A percentile compares a stretch with the other conserved stretches of the same genome.
Conservation (phyloP, 2,329 filamentous ascomycete species). For the Aureobasidium sp. region DNA sequence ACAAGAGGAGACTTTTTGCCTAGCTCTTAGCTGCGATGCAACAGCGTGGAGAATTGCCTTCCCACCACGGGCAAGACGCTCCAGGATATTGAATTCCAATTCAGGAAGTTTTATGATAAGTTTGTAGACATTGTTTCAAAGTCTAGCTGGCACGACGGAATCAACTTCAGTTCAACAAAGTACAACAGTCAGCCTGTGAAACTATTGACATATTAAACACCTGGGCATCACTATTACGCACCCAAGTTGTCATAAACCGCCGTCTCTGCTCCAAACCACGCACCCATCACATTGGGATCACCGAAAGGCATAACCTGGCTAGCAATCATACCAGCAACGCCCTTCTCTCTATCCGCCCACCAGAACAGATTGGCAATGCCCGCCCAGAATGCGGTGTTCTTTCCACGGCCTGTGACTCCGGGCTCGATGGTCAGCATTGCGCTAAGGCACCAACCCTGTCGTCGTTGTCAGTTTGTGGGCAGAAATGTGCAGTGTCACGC, state of each 20-base stretch:
- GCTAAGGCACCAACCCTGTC: constrained; percentile 54
- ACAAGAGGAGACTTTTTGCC: background rate
- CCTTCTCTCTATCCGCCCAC: constrained; percentile 33
- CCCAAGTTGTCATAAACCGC: constrained; percentile 14
- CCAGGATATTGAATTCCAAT: background rate
- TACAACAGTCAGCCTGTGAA: background rate
- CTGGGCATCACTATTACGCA: background rate
- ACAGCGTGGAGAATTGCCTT: constrained; percentile 1
- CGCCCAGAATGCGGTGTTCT: constrained; percentile 31
- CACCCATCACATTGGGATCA: constrained; percentile 27
- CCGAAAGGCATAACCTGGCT: constrained; percentile 33
- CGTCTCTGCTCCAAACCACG: constrained; percentile 28
- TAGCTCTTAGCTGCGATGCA: background rate
- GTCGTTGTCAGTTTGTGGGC: background rate
- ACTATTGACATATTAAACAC: background rate
- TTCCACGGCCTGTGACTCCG: constrained; percentile 29
- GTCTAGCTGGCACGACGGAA: background rate
- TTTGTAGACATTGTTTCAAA: background rate
- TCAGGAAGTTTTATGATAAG: background rate
- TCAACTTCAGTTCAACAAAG: background rate
- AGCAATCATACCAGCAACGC: constrained; percentile 33
- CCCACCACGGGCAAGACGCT: background rate
- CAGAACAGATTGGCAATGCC: constrained; percentile 33
- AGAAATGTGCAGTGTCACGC: background rate
- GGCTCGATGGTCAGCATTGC: constrained; percentile 30